Percentiles rank a stretch among this genome's conserved stretches.
These are phyloP conservation scores for Fusarium neocosmosporiellum DNA, from an alignment of 2,329 filamentous ascomycete genomes.

Conservation along the genomic window DNA sequence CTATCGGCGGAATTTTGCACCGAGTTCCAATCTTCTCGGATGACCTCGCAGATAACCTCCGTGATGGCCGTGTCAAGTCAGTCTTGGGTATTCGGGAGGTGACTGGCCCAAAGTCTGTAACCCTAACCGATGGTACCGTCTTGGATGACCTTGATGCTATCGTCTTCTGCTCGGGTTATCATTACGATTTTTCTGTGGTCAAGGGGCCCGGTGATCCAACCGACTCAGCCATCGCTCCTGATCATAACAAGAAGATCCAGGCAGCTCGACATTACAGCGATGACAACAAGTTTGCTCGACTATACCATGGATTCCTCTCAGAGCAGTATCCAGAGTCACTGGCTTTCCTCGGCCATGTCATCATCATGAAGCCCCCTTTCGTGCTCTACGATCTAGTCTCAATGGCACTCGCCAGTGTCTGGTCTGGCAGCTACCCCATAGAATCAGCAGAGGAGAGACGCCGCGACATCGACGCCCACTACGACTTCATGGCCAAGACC, in stretches of 20 bases:
- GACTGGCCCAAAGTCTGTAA: conserved; percentile 43
- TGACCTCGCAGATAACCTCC: conserved; percentile 43
- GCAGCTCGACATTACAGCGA: conserved; percentile 34
- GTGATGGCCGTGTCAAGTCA: conserved; percentile 41
- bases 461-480: conserved; percentile 45
- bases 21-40: conserved; percentile 45
- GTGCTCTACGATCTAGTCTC: conserved; percentile 45
- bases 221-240: conserved; percentile 41
- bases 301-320: conserved; percentile 47
- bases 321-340: conserved; percentile 48
- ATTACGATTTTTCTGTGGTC: conserved; percentile 45
- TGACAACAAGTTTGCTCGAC: conserved; percentile 41
- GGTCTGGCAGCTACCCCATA: conserved; percentile 41
- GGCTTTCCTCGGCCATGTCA: conserved; percentile 43
- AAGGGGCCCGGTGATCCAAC: conserved; percentile 44
- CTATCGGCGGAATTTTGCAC: conserved; percentile 34
- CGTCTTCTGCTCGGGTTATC: conserved; percentile 48
- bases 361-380: conserved; percentile 42
- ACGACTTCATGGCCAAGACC: conserved; percentile 30
- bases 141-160: conserved; percentile 49
- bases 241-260: conserved; percentile 38
- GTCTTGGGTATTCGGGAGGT: conserved; percentile 45
- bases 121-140: conserved; percentile 44
- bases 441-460: conserved; percentile 36
- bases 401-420: conserved; percentile 46